Evolutionary conservation across 805 yeast genomes (phyloP), one percentile per base, ranked within the genome.

Genomic region (Saccharomycopsis babjevae): DNA sequence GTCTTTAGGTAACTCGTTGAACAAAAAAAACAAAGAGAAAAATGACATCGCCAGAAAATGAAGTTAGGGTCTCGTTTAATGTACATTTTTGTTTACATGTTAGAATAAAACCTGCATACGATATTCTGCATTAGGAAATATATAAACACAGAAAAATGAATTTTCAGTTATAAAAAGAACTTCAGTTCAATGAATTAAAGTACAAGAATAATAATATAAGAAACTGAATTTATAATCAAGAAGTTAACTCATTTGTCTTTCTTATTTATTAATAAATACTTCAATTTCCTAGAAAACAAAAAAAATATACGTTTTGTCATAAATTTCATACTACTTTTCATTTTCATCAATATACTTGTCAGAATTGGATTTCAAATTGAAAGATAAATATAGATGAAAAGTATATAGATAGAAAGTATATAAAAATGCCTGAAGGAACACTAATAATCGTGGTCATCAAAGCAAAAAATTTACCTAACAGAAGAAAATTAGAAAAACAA

Each of bases 401-500:
- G n/a, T n/a, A n/a, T n/a, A n/a, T n/a, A n/a, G n/a, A n/a, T n/a
- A n/a, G n/a, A n/a, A n/a, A n/a, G n/a, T n/a, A 20, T 4, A 22
- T 46, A 46, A 46, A 11, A 7, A 46, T 46, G 52, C 28, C 52
- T 10, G 52, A 46, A 25, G 88, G 88, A 10, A 79, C 82, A 6
- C 74, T 92, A 61, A 87, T 89, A 42, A 81, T 91, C 5, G 86
- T 89, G 64, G 88, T 92, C 3, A 79, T 86, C 59, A 82, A 89
- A 65, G 97, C 94, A 0, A 84, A 85, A 68, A 96, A 90, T 68
- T 79, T 94, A 54, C 96, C 96, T 28, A 93, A 94, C 72, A 76
- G 90, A 64, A 78, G 93, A 42, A 89, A 86, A 64, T 76, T 93
- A 58, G 97, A 96, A 68, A 94, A 94, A 68, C 99, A 94, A 73